These are phyloP conservation scores for Lactarius trivialis DNA, from an alignment of 768 basidiomycete species.

Conservation along the genomic window DNA sequence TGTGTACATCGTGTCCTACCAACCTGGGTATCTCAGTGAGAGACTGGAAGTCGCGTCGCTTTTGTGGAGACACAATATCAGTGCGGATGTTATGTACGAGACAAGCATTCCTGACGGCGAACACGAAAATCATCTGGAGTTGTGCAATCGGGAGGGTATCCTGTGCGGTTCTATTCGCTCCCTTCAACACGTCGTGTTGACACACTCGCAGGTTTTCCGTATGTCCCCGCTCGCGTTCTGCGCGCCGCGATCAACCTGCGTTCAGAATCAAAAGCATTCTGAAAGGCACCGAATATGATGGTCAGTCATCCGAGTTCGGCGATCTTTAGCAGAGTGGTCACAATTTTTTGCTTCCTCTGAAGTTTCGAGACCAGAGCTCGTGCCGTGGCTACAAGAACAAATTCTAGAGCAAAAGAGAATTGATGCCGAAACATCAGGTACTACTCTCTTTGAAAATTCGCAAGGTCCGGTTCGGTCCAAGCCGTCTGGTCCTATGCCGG, in stretches of 20 bases:
- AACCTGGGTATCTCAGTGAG: conserved; percentile 67
- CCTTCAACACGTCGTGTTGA: background rate
- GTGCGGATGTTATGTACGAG: conserved; percentile 86
- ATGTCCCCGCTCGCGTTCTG: conserved; percentile 48
- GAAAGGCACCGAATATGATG: conserved; percentile 68
- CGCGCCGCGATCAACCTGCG: conserved; percentile 53
- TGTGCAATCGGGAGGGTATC: conserved; percentile 77
- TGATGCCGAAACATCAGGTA: conserved; percentile 60
- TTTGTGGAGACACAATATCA: conserved; percentile 77
- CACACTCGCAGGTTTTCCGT: conserved; percentile 40
- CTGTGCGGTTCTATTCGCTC: conserved; percentile 40
- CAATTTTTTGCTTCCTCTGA: conserved; percentile 1
- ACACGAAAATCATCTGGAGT: conserved; percentile 58
- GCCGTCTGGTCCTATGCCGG: conserved; percentile 32
- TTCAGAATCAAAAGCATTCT: conserved; percentile 83
- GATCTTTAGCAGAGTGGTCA: background rate
- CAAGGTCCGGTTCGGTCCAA: conserved; percentile 31
- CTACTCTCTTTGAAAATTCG: conserved; percentile 37
- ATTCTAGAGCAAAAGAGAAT: conserved; percentile 75
- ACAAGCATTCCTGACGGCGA: conserved; percentile 55
- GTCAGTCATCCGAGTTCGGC: conserved; percentile 34
- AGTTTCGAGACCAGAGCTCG: conserved; percentile 63
- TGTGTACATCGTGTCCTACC: conserved; percentile 77
- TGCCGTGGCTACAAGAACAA: conserved; percentile 67
- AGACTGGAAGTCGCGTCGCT: conserved; percentile 70